Base-by-base conservation (phyloP, 192 early-diverging fungal species). In the Chytriomyces hyalinus region DNA sequence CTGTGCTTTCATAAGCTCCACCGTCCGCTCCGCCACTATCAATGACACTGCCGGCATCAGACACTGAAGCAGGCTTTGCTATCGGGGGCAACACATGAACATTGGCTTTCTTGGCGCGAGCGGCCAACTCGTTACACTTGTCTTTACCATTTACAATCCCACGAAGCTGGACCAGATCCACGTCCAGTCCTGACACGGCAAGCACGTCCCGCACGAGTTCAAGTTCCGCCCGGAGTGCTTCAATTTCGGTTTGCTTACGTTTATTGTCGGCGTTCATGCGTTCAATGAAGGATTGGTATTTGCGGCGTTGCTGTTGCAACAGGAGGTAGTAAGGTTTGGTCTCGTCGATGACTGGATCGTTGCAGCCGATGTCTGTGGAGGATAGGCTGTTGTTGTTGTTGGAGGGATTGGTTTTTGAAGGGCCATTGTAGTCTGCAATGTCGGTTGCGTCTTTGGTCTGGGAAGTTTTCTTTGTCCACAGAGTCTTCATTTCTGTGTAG, bases 201-300 rank as follows among this genome's bases (percentile, higher is more conserved):
- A 85, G 69, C 7, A 80, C 84, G 49, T 82, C 79, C 0, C 73
- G 49, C 36, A 85, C 65, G 61, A 85, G 67, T 49, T 78, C 73
- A 6, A 82, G 65, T 62, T 87, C 82, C 7, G 64, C 62, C 15
- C 69, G 73, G 11, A 87, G 78, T 10, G 53, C 51, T n/a, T 87
- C 86, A 28, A 87, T 84, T 62, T 87, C 86, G 15, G 61, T 28
- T 61, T 80, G 76, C 51, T 81, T 81, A 17, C 82, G 80, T 48
- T 84, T 84, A 26, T 83, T 82, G 22, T 87, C 86, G 9, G 70
- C 61, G 59, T 76, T 80, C 61, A 84, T 65, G 8, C 82, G 78
- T 67, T 81, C 79, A 45, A 87, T 63, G 24, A 84, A 66, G 28
- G 20, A n/a, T 36, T 76, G 77, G 72, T 84, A 87, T 68, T 87